These are phyloP conservation scores for Pichia terricola DNA, from an alignment of 1,139 yeast species.

Conservation along the genomic window DNA sequence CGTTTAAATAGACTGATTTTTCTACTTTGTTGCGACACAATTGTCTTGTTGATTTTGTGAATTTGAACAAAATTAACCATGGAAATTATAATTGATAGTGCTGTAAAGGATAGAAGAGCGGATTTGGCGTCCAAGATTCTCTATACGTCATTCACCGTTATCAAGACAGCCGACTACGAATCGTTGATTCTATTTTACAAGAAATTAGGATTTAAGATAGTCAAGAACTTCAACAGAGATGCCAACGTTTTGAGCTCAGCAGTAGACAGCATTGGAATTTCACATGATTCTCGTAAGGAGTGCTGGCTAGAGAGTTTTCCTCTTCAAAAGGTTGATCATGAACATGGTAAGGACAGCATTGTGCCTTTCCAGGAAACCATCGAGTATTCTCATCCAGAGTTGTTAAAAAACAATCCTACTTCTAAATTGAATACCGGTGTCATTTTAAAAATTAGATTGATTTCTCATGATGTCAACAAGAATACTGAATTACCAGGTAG, in stretches of 20 bases:
- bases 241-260: slow-evolving; percentile 29
- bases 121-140: slow-evolving; percentile 4
- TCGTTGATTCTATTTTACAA: slow-evolving; percentile 44
- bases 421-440: slow-evolving; percentile 34
- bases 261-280: slow-evolving; percentile 36
- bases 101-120: neutral
- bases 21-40: no score
- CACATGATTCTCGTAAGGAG: slow-evolving; percentile 57
- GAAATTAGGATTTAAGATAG: slow-evolving; percentile 47
- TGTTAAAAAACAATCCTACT: slow-evolving; percentile 16
- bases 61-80: no score
- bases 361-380: slow-evolving; percentile 14
- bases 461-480: slow-evolving; percentile 30
- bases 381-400: slow-evolving; percentile 40
- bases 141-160: slow-evolving; percentile 48
- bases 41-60: no score
- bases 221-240: slow-evolving; percentile 46
- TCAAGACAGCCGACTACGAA: slow-evolving; percentile 36
- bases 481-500: slow-evolving; percentile 27
- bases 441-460: slow-evolving; percentile 51
- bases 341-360: slow-evolving; percentile 2
- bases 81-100: no score
- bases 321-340: slow-evolving; percentile 30
- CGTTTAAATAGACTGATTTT: no score
- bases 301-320: slow-evolving; percentile 67